Evolutionary conservation across 768 basidiomycete species (phyloP).

Genomic region (Suillus bovinus): DNA sequence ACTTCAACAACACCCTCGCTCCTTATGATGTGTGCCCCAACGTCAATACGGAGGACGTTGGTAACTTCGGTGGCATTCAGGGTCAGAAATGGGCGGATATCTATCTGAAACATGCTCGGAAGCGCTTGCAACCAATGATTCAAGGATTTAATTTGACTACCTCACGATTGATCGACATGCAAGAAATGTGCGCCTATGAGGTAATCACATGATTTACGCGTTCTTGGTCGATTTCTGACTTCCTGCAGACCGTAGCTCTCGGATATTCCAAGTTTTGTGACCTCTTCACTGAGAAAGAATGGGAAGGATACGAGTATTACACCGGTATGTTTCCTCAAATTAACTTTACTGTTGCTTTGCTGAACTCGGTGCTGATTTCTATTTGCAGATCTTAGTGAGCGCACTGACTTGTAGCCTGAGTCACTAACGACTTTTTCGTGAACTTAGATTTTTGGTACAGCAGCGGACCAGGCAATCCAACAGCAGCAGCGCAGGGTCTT

Average conservation of each 20-base stretch:
- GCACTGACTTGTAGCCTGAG: not conserved
- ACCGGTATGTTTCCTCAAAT: constrained; percentile 21
- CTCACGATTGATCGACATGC: constrained; percentile 35
- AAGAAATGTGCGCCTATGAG: constrained; percentile 42
- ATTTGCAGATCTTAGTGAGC: constrained; percentile 7
- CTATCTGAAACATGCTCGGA: constrained; percentile 40
- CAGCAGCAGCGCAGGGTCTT: constrained; percentile 38
- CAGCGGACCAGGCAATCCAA: constrained; percentile 44
- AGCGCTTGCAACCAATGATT: constrained; percentile 35
- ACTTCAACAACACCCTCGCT: constrained; percentile 50
- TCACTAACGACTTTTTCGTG: not conserved
- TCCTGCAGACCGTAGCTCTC: constrained; percentile 44
- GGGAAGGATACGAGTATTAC: constrained; percentile 50
- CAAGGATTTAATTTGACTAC: constrained; percentile 32
- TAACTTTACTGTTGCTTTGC: no score
- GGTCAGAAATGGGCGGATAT: constrained; percentile 37
- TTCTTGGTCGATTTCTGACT: not conserved
- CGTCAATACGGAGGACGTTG: constrained; percentile 26
- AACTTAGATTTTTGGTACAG: constrained; percentile 33
- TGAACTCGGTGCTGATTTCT: not conserved
- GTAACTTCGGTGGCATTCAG: constrained; percentile 24
- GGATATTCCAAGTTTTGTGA: constrained; percentile 50
- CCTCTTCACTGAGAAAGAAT: constrained; percentile 53
- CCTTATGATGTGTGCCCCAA: constrained; percentile 39
- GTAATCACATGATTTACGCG: constrained; percentile 7